Evolutionary conservation across 2,329 filamentous ascomycete genomes (phyloP).

Genomic region (Penicillium paneum): DNA sequence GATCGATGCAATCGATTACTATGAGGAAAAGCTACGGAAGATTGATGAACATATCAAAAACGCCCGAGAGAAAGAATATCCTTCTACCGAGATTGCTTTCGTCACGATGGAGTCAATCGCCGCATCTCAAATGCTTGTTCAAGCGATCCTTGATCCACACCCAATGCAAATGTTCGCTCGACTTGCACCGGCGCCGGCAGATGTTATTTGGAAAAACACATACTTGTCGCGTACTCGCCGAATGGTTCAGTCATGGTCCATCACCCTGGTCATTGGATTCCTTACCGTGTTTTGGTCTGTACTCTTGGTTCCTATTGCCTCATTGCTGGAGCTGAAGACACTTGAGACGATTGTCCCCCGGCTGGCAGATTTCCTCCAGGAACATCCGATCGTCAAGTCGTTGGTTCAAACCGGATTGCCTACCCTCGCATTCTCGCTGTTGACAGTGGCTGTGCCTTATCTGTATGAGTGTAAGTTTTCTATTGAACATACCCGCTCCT

Average conservation of each 20-base stretch:
- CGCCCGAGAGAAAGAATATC: constrained; percentile 72
- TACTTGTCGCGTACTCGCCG: constrained; percentile 73
- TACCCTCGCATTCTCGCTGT: constrained; percentile 76
- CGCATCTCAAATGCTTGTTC: constrained; percentile 89
- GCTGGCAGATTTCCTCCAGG: constrained; percentile 64
- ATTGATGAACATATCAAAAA: constrained; percentile 71
- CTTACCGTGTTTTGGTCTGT: constrained; percentile 86
- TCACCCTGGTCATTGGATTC: constrained; percentile 78
- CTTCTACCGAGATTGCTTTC: constrained; percentile 80
- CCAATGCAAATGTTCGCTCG: constrained; percentile 83
- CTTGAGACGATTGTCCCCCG: constrained; percentile 70
- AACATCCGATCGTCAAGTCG: constrained; percentile 67
- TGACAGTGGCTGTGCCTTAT: constrained; percentile 88
- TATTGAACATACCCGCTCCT: background rate
- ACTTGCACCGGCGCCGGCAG: constrained; percentile 79
- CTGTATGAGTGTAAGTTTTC: constrained; percentile 73
- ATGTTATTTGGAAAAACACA: constrained; percentile 94
- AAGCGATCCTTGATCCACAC: constrained; percentile 86
- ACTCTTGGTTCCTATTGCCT: constrained; percentile 74
- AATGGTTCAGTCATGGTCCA: constrained; percentile 73
- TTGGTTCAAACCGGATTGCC: constrained; percentile 85
- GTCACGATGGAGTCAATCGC: constrained; percentile 97
- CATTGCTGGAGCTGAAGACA: constrained; percentile 74
- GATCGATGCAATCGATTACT: constrained; percentile 92
- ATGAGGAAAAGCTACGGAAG: constrained; percentile 75